phyloP scores from a whole-genome alignment of 2,329 filamentous ascomycete genomes.

The Parafenestella ontariensis region DNA sequence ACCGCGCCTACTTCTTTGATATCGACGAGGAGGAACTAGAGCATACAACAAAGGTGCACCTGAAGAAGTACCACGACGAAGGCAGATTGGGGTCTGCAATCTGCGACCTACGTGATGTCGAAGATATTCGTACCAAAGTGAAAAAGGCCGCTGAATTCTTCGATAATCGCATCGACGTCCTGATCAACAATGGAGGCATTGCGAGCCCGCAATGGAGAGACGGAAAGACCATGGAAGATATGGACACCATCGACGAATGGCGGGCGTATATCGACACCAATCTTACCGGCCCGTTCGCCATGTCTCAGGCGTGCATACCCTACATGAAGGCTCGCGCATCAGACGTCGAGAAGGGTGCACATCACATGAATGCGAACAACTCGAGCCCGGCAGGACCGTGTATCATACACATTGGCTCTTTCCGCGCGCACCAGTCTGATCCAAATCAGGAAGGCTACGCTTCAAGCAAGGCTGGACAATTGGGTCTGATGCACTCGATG shows the following conservation, averaged over 20 bases:
- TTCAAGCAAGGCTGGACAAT: conserved; percentile 59
- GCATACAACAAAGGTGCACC: conserved; percentile 50
- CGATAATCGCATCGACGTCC: conserved; percentile 49
- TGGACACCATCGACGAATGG: conserved; percentile 54
- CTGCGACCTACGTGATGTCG: conserved; percentile 55
- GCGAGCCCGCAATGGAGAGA: conserved; percentile 52
- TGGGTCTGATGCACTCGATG: conserved; percentile 61
- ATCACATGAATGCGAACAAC: conserved; percentile 31
- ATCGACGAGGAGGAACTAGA: conserved; percentile 47
- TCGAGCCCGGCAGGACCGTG: conserved; percentile 49
- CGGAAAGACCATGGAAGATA: conserved; percentile 56
- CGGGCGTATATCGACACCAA: conserved; percentile 57
- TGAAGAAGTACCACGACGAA: conserved; percentile 45
- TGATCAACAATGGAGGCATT: conserved; percentile 49
- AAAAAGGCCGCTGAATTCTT: conserved; percentile 53
- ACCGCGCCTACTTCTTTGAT: conserved; percentile 58
- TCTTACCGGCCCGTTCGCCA: conserved; percentile 55
- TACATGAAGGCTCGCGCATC: conserved; percentile 52
- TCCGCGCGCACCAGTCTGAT: conserved; percentile 56
- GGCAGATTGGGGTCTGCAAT: conserved; percentile 46
- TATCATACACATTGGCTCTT: conserved; percentile 57
- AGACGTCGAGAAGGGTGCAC: conserved; percentile 34
- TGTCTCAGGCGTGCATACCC: conserved; percentile 56
- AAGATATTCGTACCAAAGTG: conserved; percentile 52
- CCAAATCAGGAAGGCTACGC: conserved; percentile 60